phyloP scores from a whole-genome alignment of 2,329 filamentous ascomycete species.

The Trichoderma polysporum region DNA sequence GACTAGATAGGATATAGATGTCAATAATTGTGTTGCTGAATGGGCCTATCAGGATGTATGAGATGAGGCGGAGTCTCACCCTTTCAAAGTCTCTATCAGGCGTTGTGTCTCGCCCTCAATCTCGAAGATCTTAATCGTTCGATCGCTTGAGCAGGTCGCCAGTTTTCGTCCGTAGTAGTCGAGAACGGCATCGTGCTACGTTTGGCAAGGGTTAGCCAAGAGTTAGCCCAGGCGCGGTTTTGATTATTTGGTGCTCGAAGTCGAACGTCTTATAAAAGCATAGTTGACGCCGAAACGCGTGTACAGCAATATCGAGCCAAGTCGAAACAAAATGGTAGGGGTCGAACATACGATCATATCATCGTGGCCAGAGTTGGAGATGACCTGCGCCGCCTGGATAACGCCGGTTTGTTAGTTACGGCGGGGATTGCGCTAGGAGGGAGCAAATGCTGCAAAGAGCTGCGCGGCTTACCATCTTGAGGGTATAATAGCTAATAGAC shows the following conservation, averaged over 20 bases:
- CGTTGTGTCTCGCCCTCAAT: conserved; percentile 90
- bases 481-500: neutral
- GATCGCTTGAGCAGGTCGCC: conserved; percentile 95
- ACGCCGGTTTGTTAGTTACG: conserved; percentile 30
- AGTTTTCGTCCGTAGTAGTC: conserved; percentile 97
- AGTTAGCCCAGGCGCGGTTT: conserved; percentile 21
- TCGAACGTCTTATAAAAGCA: neutral
- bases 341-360: conserved; percentile 90
- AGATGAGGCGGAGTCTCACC: conserved; percentile 49
- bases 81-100: conserved; percentile 88
- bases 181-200: conserved; percentile 91
- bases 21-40: neutral
- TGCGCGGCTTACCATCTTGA: conserved; percentile 23
- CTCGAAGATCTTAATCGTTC: conserved; percentile 99
- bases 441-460: neutral
- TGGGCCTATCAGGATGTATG: neutral
- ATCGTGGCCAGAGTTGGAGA: conserved; percentile 68
- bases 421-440: neutral
- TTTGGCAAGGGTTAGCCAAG: conserved; percentile 20
- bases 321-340: neutral
- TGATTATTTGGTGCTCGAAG: conserved; percentile 20
- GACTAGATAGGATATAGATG: conserved; percentile 50
- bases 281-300: too few relatives aligned
- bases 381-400: conserved; percentile 44
- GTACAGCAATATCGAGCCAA: neutral